phyloP scores from a whole-genome alignment of 768 basidiomycete species.

The Heimioporus sp. region DNA sequence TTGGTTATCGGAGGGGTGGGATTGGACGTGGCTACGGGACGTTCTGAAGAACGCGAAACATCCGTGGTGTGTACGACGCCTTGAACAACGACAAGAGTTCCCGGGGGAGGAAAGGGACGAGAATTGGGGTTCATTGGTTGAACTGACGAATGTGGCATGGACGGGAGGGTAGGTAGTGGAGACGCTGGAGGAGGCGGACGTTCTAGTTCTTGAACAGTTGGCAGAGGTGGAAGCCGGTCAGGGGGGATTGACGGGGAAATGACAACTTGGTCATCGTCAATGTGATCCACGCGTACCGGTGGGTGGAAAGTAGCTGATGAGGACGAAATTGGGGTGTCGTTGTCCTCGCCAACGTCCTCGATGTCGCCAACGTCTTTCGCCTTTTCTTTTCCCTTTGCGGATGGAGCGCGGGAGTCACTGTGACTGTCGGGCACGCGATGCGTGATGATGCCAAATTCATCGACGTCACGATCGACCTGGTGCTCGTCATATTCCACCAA shows the following conservation, averaged over 20 bases:
- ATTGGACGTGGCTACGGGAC: conserved; percentile 15
- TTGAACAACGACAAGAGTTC: conserved; percentile 80
- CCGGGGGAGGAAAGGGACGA: conserved; percentile 68
- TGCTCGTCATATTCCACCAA: conserved; percentile 25
- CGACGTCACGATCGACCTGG: conserved; percentile 28
- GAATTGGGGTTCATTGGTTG: conserved; percentile 17
- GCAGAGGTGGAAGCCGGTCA: conserved; percentile 9
- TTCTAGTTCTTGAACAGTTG: conserved; percentile 11
- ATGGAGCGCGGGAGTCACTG: conserved; percentile 20
- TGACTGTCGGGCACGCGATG: conserved; percentile 28
- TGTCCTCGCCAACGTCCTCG: conserved; percentile 3
- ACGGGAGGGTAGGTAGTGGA: conserved; percentile 12
- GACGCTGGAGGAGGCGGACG: conserved; percentile 5
- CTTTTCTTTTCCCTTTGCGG: conserved; percentile 39
- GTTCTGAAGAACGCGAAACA: conserved; percentile 40
- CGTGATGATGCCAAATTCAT: conserved; percentile 27
- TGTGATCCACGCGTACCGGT: not conserved
- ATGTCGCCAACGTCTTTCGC: conserved; percentile 17
- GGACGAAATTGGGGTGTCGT: conserved; percentile 11
- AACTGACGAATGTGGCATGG: conserved; percentile 22
- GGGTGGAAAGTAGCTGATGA: conserved; percentile 14
- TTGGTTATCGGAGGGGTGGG: conserved; percentile 4
- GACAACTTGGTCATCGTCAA: conserved; percentile 20
- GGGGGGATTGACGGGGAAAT: conserved; percentile 17
- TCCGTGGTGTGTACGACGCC: conserved; percentile 81